These are phyloP conservation scores for Naganishia randhawae DNA, from an alignment of 768 basidiomycete species.

Conservation along the genomic window DNA sequence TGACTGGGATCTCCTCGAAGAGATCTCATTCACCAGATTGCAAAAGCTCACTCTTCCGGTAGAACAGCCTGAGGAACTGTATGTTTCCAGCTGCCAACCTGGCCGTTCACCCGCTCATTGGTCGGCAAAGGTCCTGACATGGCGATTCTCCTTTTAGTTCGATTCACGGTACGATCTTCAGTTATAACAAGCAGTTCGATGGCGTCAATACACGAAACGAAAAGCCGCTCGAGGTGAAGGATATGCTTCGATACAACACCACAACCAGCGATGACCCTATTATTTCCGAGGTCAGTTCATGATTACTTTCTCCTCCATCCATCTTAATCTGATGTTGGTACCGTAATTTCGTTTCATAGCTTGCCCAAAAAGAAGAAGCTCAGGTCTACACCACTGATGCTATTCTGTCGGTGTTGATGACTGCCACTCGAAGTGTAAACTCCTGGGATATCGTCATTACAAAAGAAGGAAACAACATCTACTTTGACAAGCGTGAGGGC, in stretches of 20 bases:
- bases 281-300: conserved; percentile 70
- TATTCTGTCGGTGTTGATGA: conserved; percentile 93
- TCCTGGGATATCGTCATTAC: conserved; percentile 98
- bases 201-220: conserved; percentile 91
- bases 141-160: conserved; percentile 49
- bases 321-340: background rate
- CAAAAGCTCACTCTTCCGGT: conserved; percentile 89
- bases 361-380: conserved; percentile 74
- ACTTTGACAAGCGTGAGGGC: conserved; percentile 89
- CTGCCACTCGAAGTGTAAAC: conserved; percentile 87
- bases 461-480: conserved; percentile 86
- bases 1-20: conserved; percentile 92
- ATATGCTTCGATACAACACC: conserved; percentile 93
- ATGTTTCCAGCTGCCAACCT: conserved; percentile 59
- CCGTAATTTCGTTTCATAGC: conserved; percentile 53
- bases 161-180: conserved; percentile 80
- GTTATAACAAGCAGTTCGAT: conserved; percentile 92
- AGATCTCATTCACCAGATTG: conserved; percentile 91
- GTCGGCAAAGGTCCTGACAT: background rate
- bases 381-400: conserved; percentile 90
- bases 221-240: conserved; percentile 81
- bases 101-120: background rate
- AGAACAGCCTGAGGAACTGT: conserved; percentile 78
- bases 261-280: conserved; percentile 97
- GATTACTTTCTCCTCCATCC: conserved; percentile 4